Base-by-base conservation (phyloP, 495 filamentous ascomycete species). In the Lepidopterella palustris region DNA sequence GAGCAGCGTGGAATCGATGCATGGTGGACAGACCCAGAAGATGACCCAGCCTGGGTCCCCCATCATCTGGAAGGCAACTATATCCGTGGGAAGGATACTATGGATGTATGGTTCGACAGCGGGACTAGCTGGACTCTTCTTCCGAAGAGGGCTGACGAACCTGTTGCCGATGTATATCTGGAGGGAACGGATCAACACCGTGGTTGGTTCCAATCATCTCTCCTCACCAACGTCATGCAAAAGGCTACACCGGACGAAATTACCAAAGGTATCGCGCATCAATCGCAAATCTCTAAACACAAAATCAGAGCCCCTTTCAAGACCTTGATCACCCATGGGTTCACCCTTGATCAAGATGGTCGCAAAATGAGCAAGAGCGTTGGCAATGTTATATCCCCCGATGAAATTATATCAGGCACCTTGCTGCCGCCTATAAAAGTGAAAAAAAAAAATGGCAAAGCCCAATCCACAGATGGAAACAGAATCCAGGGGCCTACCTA, bases 71-170 rank as follows among this genome's bases (percentile, higher is more conserved):
- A 58, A 55, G 72, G 74, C 1, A 58, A 59, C 11, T 93, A 84
- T 62, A 74, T 79, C 60, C 85, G 93, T 56, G 92, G 93, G 20
- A 86, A 76, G n/a, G 95, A 99, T 64, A 99, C 93, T 0, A 97
- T 99, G 93, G 93, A 99, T 73, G 93, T 99, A 23, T 99, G 93
- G 93, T 97, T 97, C 67, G 93, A 99, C 71, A 97, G 92, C 63
- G 93, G 93, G 5, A 96, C 89, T 52, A 96, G 88, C 69, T 99
- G 93, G 93, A 85, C 90, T 0, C 76, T 79, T 51, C 77, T 85
- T 25, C 58, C 54, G 3, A 20, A 60, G 65, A 74, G 47, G 45
- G 62, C 15, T 13, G 66, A 63, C 21, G 78, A 83, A 27, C 76
- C 79, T 21, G 80, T 83, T 23, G 89, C 90, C 0, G 92, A 97